Evolutionary conservation across 345 rosid species (phyloP), one percentile per base, ranked within the genome.

Genomic region (Orychophragmus violaceus): DNA sequence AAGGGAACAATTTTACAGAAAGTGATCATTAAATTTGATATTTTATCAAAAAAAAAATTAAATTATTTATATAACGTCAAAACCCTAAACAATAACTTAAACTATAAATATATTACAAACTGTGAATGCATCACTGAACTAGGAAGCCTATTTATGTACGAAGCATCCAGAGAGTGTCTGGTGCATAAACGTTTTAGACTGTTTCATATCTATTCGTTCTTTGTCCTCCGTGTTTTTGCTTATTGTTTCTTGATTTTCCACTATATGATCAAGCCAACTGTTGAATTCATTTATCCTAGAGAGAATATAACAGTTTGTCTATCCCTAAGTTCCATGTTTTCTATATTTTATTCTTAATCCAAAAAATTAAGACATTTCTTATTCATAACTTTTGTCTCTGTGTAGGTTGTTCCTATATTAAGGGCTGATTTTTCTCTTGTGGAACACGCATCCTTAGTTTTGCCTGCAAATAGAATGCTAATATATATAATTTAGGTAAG

Each of bases 401-500:
- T 53, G 60, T 81, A 89, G 98, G 84, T 91, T 77, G 74, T 87
- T 85, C 95, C 96, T 9, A 85, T 91, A 41, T 69, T 91, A 68
- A 84, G 98, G 82, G 96, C 92, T 78, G 95, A 90, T 67, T 96
- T 87, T 76, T 90, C 92, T 66, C 90, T 91, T 73, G 90, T n/a
- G n/a, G n/a, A n/a, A n/a, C n/a, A n/a, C n/a, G n/a, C n/a, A n/a
- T n/a, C n/a, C n/a, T n/a, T n/a, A 19, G 82, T 91, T 71, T 83
- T 91, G 68, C 96, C 96, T 0, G 89, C 96, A 0, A 89, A 79
- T 18, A 87, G 82, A 76, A n/a, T n/a, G n/a, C n/a, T n/a, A n/a
- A n/a, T n/a, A 82, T 87, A 2, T 89, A 89, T 74, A 95, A 89
- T 80, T 69, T 91, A 64, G 98, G 96, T 91, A 56, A 68, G 63